Evolutionary conservation across 345 rosid genomes (phyloP).

Genomic region (Aegle marmelos): DNA sequence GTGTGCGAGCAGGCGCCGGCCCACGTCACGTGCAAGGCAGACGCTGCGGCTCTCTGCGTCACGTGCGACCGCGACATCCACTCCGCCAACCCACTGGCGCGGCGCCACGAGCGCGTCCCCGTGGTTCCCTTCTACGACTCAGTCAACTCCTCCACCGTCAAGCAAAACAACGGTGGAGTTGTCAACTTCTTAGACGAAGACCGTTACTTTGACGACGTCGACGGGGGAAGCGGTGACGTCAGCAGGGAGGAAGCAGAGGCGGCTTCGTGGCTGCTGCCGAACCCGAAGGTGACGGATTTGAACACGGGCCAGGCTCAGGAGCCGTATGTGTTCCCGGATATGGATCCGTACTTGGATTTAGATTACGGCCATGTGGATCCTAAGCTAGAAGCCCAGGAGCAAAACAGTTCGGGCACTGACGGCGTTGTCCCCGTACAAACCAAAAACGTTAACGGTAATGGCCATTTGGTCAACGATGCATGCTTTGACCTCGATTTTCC

Average conservation of each 20-base stretch:
- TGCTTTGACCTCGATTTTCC: slow-evolving; percentile 61
- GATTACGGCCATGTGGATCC: slow-evolving; percentile 61
- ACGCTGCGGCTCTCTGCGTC: slow-evolving; percentile 96
- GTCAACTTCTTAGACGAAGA: slow-evolving; percentile 50
- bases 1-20: slow-evolving; percentile 99
- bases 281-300: slow-evolving; percentile 52
- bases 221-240: slow-evolving; percentile 48
- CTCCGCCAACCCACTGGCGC: slow-evolving; percentile 91
- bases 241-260: slow-evolving; percentile 88
- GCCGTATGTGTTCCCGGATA: slow-evolving; percentile 63
- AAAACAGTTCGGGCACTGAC: slow-evolving; percentile 76
- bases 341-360: slow-evolving; percentile 76
- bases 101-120: slow-evolving; percentile 87
- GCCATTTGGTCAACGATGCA: slow-evolving; percentile 41
- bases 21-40: slow-evolving; percentile 94
- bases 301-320: slow-evolving; percentile 61
- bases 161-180: slow-evolving; percentile 16
- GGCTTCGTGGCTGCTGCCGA: slow-evolving; percentile 73
- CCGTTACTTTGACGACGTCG: slow-evolving; percentile 39
- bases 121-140: slow-evolving; percentile 74
- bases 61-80: slow-evolving; percentile 97
- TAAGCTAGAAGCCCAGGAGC: slow-evolving; percentile 64
- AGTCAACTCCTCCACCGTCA: slow-evolving; percentile 33
- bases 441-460: slow-evolving; percentile 26
- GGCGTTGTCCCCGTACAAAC: slow-evolving; percentile 84